phyloP scores from a whole-genome alignment of 129 eudicot species.

The Erigeron canadensis region DNA sequence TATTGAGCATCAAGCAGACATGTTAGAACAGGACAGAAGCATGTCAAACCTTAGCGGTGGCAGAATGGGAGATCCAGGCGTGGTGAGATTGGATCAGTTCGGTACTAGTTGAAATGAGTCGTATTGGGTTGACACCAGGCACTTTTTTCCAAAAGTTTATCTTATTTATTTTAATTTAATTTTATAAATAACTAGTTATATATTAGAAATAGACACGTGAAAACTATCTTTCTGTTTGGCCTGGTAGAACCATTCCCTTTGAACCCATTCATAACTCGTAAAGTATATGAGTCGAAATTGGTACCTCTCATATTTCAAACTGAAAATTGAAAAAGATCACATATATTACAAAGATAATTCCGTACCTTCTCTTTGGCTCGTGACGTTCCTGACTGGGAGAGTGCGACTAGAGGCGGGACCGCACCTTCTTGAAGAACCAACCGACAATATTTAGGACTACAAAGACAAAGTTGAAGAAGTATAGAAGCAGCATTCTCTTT shows the following conservation, averaged over 20 bases:
- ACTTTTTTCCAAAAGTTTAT: not conserved
- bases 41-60: not conserved
- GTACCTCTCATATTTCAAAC: not conserved
- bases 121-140: not conserved
- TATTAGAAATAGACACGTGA: not conserved
- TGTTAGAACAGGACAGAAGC: not conserved
- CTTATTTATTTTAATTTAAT: not conserved
- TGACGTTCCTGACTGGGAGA: conserved; percentile 87
- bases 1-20: conserved; percentile 14
- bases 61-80: not conserved
- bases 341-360: not conserved
- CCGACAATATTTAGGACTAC: conserved; percentile 75
- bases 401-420: conserved; percentile 86
- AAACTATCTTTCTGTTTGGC: not conserved
- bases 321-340: not conserved
- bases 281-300: not conserved
- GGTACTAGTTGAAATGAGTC: not conserved
- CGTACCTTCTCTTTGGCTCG: conserved; percentile 93
- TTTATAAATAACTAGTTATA: not conserved
- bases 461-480: conserved; percentile 71
- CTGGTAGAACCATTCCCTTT: not conserved
- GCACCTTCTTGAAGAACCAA: conserved; percentile 97
- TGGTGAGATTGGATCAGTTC: not conserved
- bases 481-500: conserved; percentile 90
- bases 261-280: not conserved